These are phyloP conservation scores for Podaxis sp. DNA, from an alignment of 768 basidiomycete species.

Conservation along the genomic window DNA sequence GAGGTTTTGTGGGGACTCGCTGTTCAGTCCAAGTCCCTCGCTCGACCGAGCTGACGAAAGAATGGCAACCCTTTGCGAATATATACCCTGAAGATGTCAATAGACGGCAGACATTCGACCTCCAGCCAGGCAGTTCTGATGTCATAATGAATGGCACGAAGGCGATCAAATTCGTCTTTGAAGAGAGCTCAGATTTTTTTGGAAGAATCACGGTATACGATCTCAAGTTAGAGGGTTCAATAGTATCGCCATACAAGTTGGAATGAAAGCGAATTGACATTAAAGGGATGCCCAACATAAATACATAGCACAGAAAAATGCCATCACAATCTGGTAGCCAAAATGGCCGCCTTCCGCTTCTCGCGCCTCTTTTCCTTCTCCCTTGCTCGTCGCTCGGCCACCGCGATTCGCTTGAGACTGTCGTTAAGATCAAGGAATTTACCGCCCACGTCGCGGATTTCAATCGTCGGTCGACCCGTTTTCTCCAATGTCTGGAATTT, in stretches of 20 bases:
- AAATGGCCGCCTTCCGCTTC: constrained; percentile 16
- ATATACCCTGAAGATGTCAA: constrained; percentile 83
- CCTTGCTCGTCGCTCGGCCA: constrained; percentile 42
- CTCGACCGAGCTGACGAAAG: constrained; percentile 24
- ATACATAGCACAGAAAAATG: constrained; percentile 2
- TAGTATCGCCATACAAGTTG: constrained; percentile 5
- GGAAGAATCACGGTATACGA: constrained; percentile 77
- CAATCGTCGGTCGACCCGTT: constrained; percentile 48
- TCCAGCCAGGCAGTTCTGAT: constrained; percentile 26
- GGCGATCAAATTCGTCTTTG: constrained; percentile 64
- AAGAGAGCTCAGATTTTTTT: constrained; percentile 82
- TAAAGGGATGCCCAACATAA: constrained; percentile 4
- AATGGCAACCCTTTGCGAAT: constrained; percentile 48
- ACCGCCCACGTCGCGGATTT: constrained; percentile 72
- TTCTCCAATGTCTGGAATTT: constrained; percentile 34
- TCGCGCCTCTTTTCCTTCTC: constrained; percentile 21
- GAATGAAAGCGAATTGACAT: neutral
- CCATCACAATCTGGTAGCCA: neutral
- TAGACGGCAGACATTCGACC: constrained; percentile 61
- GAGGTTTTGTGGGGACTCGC: constrained; percentile 75
- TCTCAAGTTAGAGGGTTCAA: constrained; percentile 36
- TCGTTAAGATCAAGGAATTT: constrained; percentile 62
- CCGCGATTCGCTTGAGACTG: constrained; percentile 42
- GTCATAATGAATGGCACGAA: constrained; percentile 29
- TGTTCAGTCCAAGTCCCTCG: constrained; percentile 45